A percentile compares a stretch with the other conserved stretches of the same genome.
These are phyloP conservation scores for Musa beccarii DNA, from an alignment of 176 grass and related monocot genomes.

Conservation along the genomic window DNA sequence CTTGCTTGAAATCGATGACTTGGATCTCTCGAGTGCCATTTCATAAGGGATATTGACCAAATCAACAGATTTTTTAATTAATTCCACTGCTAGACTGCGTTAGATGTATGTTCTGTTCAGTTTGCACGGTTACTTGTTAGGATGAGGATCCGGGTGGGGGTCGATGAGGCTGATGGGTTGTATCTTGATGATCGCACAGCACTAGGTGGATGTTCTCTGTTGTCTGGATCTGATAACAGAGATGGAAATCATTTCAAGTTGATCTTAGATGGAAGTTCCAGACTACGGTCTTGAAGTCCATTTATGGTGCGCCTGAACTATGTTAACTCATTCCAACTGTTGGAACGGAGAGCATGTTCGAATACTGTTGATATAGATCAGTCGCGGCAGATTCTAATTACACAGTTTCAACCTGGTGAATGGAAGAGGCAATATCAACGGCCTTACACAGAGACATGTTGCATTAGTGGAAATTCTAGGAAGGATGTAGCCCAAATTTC, in stretches of 20 bases:
- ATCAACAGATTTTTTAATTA: conserved; percentile 2
- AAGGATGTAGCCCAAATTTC: not conserved
- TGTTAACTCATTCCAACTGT: not conserved
- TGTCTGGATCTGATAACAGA: not conserved
- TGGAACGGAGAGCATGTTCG: too few species aligned
- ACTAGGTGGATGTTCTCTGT: not conserved
- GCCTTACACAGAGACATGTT: not conserved
- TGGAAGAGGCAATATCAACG: not conserved
- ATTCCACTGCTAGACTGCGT: not conserved
- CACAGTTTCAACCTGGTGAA: not conserved
- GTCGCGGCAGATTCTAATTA: not conserved
- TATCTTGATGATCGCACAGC: not conserved
- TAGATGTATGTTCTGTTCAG: not conserved
- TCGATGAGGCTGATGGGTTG: not conserved
- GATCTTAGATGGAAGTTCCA: not conserved
- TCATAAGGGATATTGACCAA: not conserved
- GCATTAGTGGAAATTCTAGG: not conserved
- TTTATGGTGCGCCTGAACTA: not conserved
- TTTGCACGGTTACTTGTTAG: not conserved
- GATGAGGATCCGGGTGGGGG: not conserved
- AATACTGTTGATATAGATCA: too few species aligned
- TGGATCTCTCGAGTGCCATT: not conserved
- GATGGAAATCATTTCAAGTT: not conserved
- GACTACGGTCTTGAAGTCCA: not conserved
- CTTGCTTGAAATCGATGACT: not conserved